phyloP scores from a whole-genome alignment of 805 yeast genomes.

The Metahyphopichia silvanorum region DNA sequence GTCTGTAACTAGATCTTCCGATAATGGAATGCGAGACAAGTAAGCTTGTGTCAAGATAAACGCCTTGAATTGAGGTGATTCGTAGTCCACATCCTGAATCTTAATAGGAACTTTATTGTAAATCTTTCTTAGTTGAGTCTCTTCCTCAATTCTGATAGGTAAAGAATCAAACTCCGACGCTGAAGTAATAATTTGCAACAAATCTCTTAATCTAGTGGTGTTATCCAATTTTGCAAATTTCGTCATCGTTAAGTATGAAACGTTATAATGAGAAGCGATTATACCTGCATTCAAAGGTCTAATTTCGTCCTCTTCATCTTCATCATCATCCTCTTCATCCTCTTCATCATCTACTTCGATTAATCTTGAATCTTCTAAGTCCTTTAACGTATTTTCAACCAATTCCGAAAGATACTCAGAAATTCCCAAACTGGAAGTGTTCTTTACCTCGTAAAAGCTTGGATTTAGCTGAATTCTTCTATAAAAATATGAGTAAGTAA shows the following conservation, averaged over 20 bases:
- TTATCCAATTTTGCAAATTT: slow-evolving; percentile 52
- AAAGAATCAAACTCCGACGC: slow-evolving; percentile 70
- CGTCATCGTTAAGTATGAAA: slow-evolving; percentile 66
- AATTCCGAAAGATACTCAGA: slow-evolving; percentile 82
- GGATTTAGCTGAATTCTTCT: slow-evolving; percentile 81
- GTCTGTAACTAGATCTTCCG: slow-evolving; percentile 59
- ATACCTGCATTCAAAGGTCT: slow-evolving; percentile 66
- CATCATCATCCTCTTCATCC: slow-evolving; percentile 33
- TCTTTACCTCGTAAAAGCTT: slow-evolving; percentile 78
- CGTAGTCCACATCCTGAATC: slow-evolving; percentile 33
- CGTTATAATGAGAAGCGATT: slow-evolving; percentile 70
- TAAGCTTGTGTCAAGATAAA: slow-evolving; percentile 80
- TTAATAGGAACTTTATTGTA: slow-evolving; percentile 66
- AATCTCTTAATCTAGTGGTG: slow-evolving; percentile 55
- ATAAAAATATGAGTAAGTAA: slow-evolving; percentile 80
- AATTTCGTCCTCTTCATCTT: slow-evolving; percentile 39
- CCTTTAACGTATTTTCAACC: slow-evolving; percentile 67
- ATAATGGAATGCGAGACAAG: slow-evolving; percentile 60
- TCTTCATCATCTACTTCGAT: slow-evolving; percentile 53
- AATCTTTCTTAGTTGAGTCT: slow-evolving; percentile 41
- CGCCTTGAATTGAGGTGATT: slow-evolving; percentile 63
- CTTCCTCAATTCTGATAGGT: slow-evolving; percentile 64
- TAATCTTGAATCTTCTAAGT: slow-evolving; percentile 56
- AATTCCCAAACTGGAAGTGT: slow-evolving; percentile 60
- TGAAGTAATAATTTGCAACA: slow-evolving; percentile 62